A percentile compares a stretch with the other conserved stretches of the same genome.
These are phyloP conservation scores for Neurospora africana DNA, from an alignment of 495 filamentous ascomycete genomes.

Conservation along the genomic window DNA sequence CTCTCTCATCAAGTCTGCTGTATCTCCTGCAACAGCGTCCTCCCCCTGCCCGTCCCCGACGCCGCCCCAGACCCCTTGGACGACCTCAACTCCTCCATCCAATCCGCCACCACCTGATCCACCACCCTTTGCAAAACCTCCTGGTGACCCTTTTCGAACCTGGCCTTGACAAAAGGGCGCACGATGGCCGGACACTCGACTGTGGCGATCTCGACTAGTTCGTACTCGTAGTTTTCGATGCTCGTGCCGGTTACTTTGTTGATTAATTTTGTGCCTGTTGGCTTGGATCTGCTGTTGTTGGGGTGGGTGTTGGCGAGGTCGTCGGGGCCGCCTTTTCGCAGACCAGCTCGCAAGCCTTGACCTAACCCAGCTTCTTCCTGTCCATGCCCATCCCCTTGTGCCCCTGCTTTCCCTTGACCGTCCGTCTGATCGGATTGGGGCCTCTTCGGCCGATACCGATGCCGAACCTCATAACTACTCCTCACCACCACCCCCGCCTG, in stretches of 20 bases:
- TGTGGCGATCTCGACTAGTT: slow-evolving; percentile 23
- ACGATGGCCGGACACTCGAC: slow-evolving; percentile 20
- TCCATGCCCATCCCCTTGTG: not conserved
- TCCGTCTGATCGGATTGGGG: no score
- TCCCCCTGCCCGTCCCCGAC: not conserved
- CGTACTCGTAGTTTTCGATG: slow-evolving; percentile 14
- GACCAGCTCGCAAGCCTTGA: not conserved
- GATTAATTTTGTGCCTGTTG: not conserved
- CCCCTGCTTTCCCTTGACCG: no score
- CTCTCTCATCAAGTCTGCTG: not conserved
- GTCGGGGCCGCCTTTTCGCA: not conserved
- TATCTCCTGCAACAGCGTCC: not conserved
- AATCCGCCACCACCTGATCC: slow-evolving; percentile 3
- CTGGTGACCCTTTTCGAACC: slow-evolving; percentile 16
- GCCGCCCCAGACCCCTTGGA: not conserved
- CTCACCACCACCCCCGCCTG: slow-evolving; percentile 22
- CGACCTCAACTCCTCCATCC: not conserved
- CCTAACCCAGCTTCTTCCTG: not conserved
- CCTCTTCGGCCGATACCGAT: not conserved
- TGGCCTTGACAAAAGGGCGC: slow-evolving; percentile 21
- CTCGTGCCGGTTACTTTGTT: not conserved
- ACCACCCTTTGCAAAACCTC: slow-evolving; percentile 17
- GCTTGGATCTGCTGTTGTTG: not conserved
- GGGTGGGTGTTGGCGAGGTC: not conserved
- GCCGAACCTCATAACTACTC: slow-evolving; percentile 26